Conservation (phyloP, 345 rosid species). For the Iberis pinnata region DNA sequence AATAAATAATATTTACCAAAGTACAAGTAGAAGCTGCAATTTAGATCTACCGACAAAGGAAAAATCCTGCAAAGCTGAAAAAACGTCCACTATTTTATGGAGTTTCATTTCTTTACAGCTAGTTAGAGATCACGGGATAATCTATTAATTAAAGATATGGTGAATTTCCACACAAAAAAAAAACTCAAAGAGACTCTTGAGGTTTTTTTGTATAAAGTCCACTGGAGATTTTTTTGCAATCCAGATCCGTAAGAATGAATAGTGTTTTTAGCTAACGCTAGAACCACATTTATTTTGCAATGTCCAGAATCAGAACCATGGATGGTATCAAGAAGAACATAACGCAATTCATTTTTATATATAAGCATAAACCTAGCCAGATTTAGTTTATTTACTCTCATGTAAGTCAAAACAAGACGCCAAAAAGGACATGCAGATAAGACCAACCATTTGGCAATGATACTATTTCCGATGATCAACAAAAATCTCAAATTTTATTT, state of each 20-base stretch:
- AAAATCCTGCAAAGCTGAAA: conserved; percentile 26
- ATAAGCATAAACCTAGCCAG: neutral
- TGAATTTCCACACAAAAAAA: too few relatives aligned
- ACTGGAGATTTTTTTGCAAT: too few relatives aligned
- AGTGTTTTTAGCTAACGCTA: too few relatives aligned
- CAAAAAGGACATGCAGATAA: conserved; percentile 28
- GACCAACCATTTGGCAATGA: conserved; percentile 27
- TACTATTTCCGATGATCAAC: conserved; percentile 25
- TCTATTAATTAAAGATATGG: neutral
- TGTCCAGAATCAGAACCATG: neutral
- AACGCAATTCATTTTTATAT: too few relatives aligned
- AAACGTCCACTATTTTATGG: neutral
- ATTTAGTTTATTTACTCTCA: neutral
- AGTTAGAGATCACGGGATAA: neutral
- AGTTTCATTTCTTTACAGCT: conserved; percentile 29
- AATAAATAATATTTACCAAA: conserved; percentile 25
- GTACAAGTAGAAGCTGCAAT: conserved; percentile 24
- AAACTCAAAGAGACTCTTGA: neutral
- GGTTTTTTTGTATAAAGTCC: too few relatives aligned
- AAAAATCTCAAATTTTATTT: conserved; percentile 5
- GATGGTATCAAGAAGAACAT: neutral
- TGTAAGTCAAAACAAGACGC: conserved; percentile 17
- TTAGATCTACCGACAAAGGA: conserved; percentile 17
- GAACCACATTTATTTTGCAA: neutral
- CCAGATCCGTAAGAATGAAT: too few relatives aligned